Percentiles rank a stretch among this genome's conserved stretches.
These are phyloP conservation scores for Bipolaris oryzae DNA, from an alignment of 2,329 filamentous ascomycete genomes.

Conservation along the genomic window DNA sequence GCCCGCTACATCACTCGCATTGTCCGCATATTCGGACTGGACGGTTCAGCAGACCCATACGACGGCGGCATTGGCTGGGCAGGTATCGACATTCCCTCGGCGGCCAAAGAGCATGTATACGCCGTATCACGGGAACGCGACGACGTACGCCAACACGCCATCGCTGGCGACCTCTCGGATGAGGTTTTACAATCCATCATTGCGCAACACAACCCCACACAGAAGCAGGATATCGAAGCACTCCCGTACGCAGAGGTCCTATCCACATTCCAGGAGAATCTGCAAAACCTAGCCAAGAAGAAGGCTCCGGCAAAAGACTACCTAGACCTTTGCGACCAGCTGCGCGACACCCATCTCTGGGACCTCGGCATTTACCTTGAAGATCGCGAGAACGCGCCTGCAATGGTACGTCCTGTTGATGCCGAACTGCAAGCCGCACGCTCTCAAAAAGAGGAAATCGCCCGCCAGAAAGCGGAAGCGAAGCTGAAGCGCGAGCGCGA, in stretches of 20 bases:
- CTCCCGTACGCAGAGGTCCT: conserved; percentile 57
- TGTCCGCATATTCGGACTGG: conserved; percentile 82
- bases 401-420: conserved; percentile 73
- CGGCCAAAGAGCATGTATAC: conserved; percentile 66
- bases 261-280: conserved; percentile 63
- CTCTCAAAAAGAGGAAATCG: conserved; percentile 60
- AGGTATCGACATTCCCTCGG: conserved; percentile 66
- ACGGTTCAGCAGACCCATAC: conserved; percentile 58
- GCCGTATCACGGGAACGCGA: conserved; percentile 64
- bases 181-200: conserved; percentile 48
- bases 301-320: conserved; percentile 70
- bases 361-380: conserved; percentile 87
- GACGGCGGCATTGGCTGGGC: conserved; percentile 65
- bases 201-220: conserved; percentile 36
- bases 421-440: conserved; percentile 60
- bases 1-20: conserved; percentile 84
- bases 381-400: conserved; percentile 74
- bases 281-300: conserved; percentile 60
- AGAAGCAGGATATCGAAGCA: conserved; percentile 38
- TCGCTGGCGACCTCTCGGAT: conserved; percentile 49
- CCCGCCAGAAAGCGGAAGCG: conserved; percentile 51
- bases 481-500: conserved; percentile 65
- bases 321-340: conserved; percentile 70
- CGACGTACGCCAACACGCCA: conserved; percentile 62
- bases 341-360: conserved; percentile 81